Evolutionary conservation across 2,329 filamentous ascomycete genomes (phyloP), one percentile per base, ranked within the genome.

Genomic region (Massarina eburnea): DNA sequence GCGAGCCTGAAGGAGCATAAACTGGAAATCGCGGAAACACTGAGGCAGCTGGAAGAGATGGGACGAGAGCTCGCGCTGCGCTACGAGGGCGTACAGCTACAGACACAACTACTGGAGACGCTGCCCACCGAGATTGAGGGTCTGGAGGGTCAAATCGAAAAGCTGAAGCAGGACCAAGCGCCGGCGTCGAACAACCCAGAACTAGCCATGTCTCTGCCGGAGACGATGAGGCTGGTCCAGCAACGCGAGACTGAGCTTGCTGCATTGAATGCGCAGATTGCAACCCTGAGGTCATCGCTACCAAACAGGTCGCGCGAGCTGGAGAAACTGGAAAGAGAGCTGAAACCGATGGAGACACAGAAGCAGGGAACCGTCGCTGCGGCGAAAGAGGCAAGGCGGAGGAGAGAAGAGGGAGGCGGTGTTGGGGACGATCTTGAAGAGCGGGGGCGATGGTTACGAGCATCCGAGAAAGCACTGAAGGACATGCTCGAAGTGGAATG

Each of bases 1-100:
- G 82, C 82, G 14, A 80, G 82, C 39, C 78, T 97, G 26, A 90
- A 94, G 67, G 80, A 81, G 33, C 84, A 88, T 61, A 97, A 97
- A 73, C 78, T 80, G 14, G 86, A 91, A 49, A 89, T 95, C 2
- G 82, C 83, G 9, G 78, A 81, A 32, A 81, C 92, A 75, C 83
- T 95, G 14, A 72, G 76, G 18, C 84, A 87, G 49, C 79, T 96
- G 56, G 89, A 95, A 65, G 70, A 66, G 42, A 80, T 80, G 49
- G 84, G 82, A 0, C 73, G 77, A 38, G 79, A 83, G 24, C 70
- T 91, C 43, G 70, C 73, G 68, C 80, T 60, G 76, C 78, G 79
- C 10, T 81, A 83, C 52, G 77, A 82, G 49, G 73, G 75, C 8
- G 63, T 83, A 19, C 73, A 79, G 46, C 55, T 81, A 8, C 79